A percentile compares a stretch with the other conserved stretches of the same genome.
phyloP scores from a whole-genome alignment of 768 basidiomycete species.

The Sporobolomyces phaffii region DNA sequence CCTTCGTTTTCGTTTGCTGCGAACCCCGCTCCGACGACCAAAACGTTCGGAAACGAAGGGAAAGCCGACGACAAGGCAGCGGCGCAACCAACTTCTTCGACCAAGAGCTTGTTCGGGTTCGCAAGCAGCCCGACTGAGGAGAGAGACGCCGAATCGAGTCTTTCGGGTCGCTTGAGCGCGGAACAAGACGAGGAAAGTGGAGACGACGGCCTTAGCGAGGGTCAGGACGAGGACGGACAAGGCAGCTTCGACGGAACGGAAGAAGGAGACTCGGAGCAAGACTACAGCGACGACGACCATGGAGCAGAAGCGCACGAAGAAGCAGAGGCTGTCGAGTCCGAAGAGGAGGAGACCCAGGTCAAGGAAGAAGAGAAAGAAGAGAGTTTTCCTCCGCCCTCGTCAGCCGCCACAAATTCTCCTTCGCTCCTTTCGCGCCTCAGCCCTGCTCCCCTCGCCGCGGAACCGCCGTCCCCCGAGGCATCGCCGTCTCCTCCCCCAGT shows the following conservation, averaged over 20 bases:
- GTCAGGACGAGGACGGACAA: background rate
- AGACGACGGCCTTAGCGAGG: too few relatives aligned
- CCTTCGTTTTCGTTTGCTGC: slow-evolving; percentile 15
- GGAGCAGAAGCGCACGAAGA: background rate
- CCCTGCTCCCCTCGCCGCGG: background rate
- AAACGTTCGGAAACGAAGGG: background rate
- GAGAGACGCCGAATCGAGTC: background rate
- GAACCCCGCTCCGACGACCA: background rate
- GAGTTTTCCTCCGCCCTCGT: background rate
- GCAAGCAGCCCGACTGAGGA: slow-evolving; percentile 26
- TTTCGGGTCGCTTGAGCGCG: slow-evolving; percentile 4
- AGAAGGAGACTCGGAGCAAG: background rate
- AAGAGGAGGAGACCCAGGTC: background rate
- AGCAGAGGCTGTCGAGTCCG: background rate
- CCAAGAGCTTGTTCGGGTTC: slow-evolving; percentile 34
- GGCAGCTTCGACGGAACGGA: background rate
- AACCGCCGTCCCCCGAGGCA: background rate
- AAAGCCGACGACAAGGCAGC: background rate
- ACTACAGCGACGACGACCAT: background rate
- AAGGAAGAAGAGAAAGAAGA: slow-evolving; percentile 8
- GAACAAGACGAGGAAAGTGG: background rate
- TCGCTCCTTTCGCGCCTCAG: slow-evolving; percentile 29
- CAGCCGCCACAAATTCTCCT: background rate
- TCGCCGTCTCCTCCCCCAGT: background rate
- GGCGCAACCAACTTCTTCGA: too few relatives aligned